Percentiles rank a stretch among this genome's conserved stretches.
These are phyloP conservation scores for Citrullus colocynthis DNA, from an alignment of 306 rosid species.

Conservation along the genomic window DNA sequence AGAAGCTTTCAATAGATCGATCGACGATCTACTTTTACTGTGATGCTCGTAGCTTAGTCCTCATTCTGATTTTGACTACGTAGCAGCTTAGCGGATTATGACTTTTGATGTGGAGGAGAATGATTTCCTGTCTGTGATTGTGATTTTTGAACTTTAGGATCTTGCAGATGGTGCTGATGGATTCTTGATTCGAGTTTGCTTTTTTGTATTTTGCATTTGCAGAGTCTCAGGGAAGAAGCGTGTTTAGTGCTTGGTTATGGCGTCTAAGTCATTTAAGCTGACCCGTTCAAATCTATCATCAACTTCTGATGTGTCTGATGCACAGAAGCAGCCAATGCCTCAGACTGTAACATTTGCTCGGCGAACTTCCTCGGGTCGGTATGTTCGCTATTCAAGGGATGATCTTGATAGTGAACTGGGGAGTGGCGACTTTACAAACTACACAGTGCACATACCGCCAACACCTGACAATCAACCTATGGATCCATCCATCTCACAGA, in stretches of 20 bases:
- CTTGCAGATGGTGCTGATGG: not conserved
- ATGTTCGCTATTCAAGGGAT: slow-evolving; percentile 68
- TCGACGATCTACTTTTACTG: not conserved
- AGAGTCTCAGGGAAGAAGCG: not conserved
- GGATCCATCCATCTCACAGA: slow-evolving; percentile 68
- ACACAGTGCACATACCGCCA: slow-evolving; percentile 80
- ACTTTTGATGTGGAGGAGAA: not conserved
- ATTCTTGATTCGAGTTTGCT: not conserved
- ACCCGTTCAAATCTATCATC: slow-evolving; percentile 48
- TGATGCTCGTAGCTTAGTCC: not conserved
- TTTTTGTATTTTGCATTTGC: not conserved
- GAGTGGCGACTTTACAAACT: slow-evolving; percentile 56
- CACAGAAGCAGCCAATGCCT: slow-evolving; percentile 45
- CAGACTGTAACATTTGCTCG: slow-evolving; percentile 63
- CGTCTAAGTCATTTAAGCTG: slow-evolving; percentile 44
- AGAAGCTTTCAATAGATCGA: slow-evolving; percentile 1
- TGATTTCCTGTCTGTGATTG: not conserved
- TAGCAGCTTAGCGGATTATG: not conserved
- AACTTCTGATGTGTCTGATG: slow-evolving; percentile 39
- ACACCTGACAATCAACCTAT: slow-evolving; percentile 90
- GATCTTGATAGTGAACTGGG: slow-evolving; percentile 90
- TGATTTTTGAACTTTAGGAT: not conserved
- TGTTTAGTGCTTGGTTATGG: slow-evolving; percentile 23
- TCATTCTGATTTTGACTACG: not conserved
- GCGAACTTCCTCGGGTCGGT: slow-evolving; percentile 77